Conservation (phyloP, 2,329 filamentous ascomycete species). For the Monosporascus cannonballus region DNA sequence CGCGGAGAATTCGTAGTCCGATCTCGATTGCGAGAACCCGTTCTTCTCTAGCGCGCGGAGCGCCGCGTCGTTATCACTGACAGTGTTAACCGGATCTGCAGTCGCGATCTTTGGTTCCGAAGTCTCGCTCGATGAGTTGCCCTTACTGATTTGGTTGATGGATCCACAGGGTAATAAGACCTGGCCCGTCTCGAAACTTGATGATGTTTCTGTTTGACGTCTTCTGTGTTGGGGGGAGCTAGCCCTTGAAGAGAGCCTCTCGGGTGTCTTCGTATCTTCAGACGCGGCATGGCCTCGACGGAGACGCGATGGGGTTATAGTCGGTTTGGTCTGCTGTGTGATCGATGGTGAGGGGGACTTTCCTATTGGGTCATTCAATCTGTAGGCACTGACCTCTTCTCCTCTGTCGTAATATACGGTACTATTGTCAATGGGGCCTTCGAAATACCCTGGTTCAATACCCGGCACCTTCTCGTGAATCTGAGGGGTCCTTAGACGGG, state of each 20-base stretch:
- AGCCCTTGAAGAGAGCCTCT: background rate
- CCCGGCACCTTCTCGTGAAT: background rate
- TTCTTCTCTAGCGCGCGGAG: background rate
- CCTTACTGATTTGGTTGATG: background rate
- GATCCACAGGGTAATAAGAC: background rate
- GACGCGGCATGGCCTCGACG: constrained; percentile 5
- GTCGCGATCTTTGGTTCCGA: background rate
- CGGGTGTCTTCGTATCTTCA: background rate
- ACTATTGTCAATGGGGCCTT: background rate
- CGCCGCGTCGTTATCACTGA: background rate
- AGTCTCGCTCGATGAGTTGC: background rate
- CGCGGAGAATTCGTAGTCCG: constrained; percentile 20
- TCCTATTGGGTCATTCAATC: background rate
- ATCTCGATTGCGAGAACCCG: constrained; percentile 19
- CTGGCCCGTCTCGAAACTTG: background rate
- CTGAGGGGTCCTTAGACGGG: background rate
- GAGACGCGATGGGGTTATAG: constrained; percentile 7
- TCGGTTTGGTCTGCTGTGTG: constrained; percentile 5
- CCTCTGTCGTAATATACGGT: background rate
- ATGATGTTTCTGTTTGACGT: background rate
- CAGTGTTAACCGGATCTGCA: background rate
- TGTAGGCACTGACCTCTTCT: background rate
- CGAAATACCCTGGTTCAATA: background rate
- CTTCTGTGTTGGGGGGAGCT: background rate
- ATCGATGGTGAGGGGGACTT: constrained; percentile 6